These are phyloP conservation scores for Suillus fuscotomentosus DNA, from an alignment of 768 basidiomycete species.

Conservation along the genomic window DNA sequence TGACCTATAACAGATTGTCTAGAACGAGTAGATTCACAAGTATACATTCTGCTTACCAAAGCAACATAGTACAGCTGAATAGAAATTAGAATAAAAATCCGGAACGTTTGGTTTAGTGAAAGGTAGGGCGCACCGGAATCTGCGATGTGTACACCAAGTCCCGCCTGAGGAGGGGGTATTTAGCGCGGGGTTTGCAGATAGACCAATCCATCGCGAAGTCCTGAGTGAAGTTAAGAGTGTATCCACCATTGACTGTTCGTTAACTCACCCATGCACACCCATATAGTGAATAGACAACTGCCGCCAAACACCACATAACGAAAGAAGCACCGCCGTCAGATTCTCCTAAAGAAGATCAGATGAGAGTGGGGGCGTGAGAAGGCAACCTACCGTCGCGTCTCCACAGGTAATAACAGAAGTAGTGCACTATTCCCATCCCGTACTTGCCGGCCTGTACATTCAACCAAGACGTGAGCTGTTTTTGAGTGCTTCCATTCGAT, in stretches of 20 bases:
- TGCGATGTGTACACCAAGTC: conserved; percentile 73
- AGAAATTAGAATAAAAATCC: neutral
- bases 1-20: conserved; percentile 41
- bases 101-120: neutral
- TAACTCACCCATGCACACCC: conserved; percentile 71
- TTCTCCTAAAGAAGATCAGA: conserved; percentile 22
- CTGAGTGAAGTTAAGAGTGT: conserved; percentile 37
- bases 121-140: conserved; percentile 45
- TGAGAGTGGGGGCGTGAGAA: neutral
- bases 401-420: conserved; percentile 78
- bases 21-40: neutral
- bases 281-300: conserved; percentile 65
- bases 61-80: conserved; percentile 74
- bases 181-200: conserved; percentile 56
- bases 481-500: neutral
- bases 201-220: conserved; percentile 95
- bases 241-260: neutral
- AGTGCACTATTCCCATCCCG: conserved; percentile 58
- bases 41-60: conserved; percentile 45
- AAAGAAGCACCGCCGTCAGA: conserved; percentile 48
- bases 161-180: conserved; percentile 61
- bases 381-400: conserved; percentile 51
- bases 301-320: conserved; percentile 66
- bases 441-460: conserved; percentile 80
- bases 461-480: conserved; percentile 1